These are phyloP conservation scores for Gaeumannomyces sp. DNA, from an alignment of 2,329 filamentous ascomycete genomes.

Conservation along the genomic window DNA sequence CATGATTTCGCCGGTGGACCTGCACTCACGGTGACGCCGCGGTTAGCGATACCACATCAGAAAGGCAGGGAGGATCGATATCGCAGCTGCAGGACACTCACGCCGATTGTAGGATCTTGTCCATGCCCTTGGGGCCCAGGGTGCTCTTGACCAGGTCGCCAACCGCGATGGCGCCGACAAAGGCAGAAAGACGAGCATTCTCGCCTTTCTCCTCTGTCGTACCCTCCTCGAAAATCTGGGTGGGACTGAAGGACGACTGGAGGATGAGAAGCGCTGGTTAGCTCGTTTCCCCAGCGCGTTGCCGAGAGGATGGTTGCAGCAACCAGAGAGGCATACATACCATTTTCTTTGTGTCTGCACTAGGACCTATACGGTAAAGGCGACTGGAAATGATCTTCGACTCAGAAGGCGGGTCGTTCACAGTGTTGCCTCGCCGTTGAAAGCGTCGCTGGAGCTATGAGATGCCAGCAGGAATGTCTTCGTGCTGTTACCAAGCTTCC, in stretches of 20 bases:
- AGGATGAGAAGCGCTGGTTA: not conserved
- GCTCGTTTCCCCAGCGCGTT: not conserved
- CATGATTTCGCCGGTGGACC: constrained; percentile 93
- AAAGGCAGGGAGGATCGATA: constrained; percentile 11
- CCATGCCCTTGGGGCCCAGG: constrained; percentile 95
- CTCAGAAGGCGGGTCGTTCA: not conserved
- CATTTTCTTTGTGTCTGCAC: not conserved
- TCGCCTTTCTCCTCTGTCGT: constrained; percentile 97
- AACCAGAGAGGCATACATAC: not conserved
- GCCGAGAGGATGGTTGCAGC: not conserved
- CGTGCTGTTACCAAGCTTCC: not conserved
- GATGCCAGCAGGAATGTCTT: not conserved
- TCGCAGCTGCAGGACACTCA: constrained; percentile 26
- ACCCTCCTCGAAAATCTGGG: constrained; percentile 96
- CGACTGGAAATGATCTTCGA: not conserved
- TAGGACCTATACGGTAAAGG: not conserved
- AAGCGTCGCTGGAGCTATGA: not conserved
- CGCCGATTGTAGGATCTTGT: constrained; percentile 96
- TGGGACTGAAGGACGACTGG: constrained; percentile 69
- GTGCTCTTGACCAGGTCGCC: constrained; percentile 97
- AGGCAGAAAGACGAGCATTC: constrained; percentile 97
- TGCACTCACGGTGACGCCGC: constrained; percentile 29
- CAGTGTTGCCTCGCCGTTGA: not conserved
- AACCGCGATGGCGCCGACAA: constrained; percentile 96
- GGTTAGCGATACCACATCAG: constrained; percentile 12